Conservation (phyloP, 441 rosid species). For the Bocquillonia castaneifolia region DNA sequence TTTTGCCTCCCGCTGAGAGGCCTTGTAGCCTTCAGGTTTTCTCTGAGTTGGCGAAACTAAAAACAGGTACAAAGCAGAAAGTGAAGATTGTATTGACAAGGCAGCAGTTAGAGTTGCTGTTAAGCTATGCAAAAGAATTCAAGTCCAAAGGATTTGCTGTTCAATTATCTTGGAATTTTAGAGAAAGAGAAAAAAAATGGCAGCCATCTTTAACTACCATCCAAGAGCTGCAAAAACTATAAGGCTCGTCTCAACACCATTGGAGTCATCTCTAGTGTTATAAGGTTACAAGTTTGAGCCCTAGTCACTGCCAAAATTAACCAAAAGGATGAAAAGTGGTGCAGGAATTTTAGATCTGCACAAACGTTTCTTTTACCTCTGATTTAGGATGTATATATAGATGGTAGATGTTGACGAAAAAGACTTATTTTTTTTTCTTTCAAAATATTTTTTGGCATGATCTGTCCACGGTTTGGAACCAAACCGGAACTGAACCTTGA, state of each 20-base stretch:
- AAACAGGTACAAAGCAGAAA: slow-evolving; percentile 23
- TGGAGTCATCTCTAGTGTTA: too few relatives aligned
- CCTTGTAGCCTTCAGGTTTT: not conserved
- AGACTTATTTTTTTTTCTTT: too few relatives aligned
- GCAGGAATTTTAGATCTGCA: slow-evolving; percentile 20
- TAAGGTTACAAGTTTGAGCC: too few relatives aligned
- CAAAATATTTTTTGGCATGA: too few relatives aligned
- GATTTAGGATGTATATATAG: slow-evolving; percentile 2
- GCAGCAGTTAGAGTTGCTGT: slow-evolving; percentile 33
- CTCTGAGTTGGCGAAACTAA: slow-evolving; percentile 8
- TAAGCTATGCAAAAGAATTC: slow-evolving; percentile 26
- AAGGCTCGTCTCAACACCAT: too few relatives aligned
- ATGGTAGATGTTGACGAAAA: slow-evolving; percentile 4
- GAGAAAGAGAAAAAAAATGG: slow-evolving; percentile 33
- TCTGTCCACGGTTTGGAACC: too few relatives aligned
- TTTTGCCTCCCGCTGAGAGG: slow-evolving; percentile 19
- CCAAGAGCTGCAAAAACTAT: slow-evolving; percentile 29
- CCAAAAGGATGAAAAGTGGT: too few relatives aligned
- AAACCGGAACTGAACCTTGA: too few relatives aligned
- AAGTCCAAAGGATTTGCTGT: slow-evolving; percentile 20
- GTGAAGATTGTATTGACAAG: slow-evolving; percentile 36
- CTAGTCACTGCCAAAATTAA: too few relatives aligned
- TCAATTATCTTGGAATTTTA: slow-evolving; percentile 13
- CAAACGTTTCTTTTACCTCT: not conserved
- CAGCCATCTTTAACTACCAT: slow-evolving; percentile 38